Evolutionary conservation across 768 basidiomycete genomes (phyloP).

Genomic region (Gymnopilus dilepis): DNA sequence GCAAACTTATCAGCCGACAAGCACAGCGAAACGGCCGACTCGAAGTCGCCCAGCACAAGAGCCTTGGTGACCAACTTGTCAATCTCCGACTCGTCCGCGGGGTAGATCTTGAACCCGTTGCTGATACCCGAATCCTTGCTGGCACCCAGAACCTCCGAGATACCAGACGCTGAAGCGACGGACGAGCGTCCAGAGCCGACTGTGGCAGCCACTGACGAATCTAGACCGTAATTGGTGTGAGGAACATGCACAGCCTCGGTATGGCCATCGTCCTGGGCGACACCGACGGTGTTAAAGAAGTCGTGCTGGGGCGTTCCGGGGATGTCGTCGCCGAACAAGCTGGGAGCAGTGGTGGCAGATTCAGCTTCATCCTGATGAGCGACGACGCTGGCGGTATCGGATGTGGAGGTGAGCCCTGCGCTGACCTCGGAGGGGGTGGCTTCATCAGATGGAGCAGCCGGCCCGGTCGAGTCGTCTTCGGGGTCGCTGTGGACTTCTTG

Average conservation of each 20-base stretch:
- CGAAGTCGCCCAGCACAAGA: constrained; percentile 94
- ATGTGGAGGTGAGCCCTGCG: constrained; percentile 63
- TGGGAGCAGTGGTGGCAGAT: constrained; percentile 85
- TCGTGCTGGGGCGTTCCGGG: constrained; percentile 77
- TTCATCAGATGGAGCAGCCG: constrained; percentile 46
- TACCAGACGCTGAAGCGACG: constrained; percentile 51
- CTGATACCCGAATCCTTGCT: constrained; percentile 63
- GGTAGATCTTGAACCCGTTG: constrained; percentile 91
- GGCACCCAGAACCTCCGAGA: neutral
- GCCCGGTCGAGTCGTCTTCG: constrained; percentile 40
- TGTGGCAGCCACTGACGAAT: constrained; percentile 94
- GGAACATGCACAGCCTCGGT: constrained; percentile 63
- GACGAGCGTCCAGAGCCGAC: constrained; percentile 91
- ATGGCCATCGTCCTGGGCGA: constrained; percentile 49
- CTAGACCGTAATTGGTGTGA: constrained; percentile 77
- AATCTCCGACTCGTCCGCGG: constrained; percentile 82
- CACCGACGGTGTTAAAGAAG: constrained; percentile 86
- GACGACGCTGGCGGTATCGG: constrained; percentile 60
- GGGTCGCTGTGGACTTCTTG: constrained; percentile 45
- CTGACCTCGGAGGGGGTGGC: constrained; percentile 80
- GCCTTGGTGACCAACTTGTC: constrained; percentile 92
- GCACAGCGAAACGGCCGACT: constrained; percentile 89
- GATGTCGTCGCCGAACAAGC: constrained; percentile 84
- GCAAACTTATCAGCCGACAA: constrained; percentile 89
- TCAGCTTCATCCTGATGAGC: constrained; percentile 69